Conservation (phyloP, 495 filamentous ascomycete genomes). For the Trichoderma virens region DNA sequence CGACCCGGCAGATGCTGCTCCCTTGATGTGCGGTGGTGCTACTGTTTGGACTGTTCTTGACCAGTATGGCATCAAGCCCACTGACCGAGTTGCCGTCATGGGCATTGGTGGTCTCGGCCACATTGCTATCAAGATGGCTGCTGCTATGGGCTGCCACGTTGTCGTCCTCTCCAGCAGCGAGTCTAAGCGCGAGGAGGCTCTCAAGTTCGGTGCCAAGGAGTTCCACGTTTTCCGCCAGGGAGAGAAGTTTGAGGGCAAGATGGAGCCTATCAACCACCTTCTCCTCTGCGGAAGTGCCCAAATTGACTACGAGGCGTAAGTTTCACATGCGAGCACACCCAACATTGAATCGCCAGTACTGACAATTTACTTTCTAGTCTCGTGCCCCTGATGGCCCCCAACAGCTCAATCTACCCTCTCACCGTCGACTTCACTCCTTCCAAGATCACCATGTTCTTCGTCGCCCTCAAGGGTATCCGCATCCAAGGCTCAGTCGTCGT, state of each 20-base stretch:
- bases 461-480: slow-evolving; percentile 65
- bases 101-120: slow-evolving; percentile 79
- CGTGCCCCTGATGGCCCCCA: slow-evolving; percentile 58
- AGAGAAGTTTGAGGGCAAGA: slow-evolving; percentile 46
- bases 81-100: slow-evolving; percentile 73
- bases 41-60: slow-evolving; percentile 69
- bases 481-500: slow-evolving; percentile 72
- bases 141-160: slow-evolving; percentile 70
- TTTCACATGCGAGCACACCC: not conserved
- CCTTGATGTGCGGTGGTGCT: slow-evolving; percentile 79
- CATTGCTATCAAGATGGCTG: slow-evolving; percentile 59
- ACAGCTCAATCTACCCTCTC: slow-evolving; percentile 75
- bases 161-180: slow-evolving; percentile 67
- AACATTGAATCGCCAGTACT: not conserved
- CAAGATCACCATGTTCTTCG: slow-evolving; percentile 51
- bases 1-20: slow-evolving; percentile 51
- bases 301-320: not conserved
- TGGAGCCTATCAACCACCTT: slow-evolving; percentile 76
- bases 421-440: slow-evolving; percentile 47
- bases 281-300: slow-evolving; percentile 48
- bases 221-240: slow-evolving; percentile 71
- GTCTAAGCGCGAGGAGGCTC: slow-evolving; percentile 61
- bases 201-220: slow-evolving; percentile 57
- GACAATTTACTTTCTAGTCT: slow-evolving; percentile 45
- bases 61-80: slow-evolving; percentile 66